These are phyloP conservation scores for Calocera viscosa DNA, from an alignment of 768 basidiomycete genomes.

Conservation along the genomic window DNA sequence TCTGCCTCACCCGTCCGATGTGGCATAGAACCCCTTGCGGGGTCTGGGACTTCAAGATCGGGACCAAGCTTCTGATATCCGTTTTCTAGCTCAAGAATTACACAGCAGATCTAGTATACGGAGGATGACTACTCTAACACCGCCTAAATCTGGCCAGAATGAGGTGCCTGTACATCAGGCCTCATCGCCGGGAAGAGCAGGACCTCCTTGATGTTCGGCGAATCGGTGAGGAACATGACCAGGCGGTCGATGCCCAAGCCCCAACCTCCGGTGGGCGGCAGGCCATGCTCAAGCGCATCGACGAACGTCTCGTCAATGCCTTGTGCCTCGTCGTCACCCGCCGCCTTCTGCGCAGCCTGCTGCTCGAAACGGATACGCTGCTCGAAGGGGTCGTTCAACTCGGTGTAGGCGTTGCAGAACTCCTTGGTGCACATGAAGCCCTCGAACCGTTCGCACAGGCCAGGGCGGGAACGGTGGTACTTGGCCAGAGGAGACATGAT, in stretches of 20 bases:
- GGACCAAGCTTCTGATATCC: neutral
- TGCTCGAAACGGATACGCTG: slow-evolving; percentile 94
- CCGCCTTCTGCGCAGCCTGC: slow-evolving; percentile 85
- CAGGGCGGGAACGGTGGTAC: slow-evolving; percentile 92
- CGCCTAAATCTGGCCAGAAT: slow-evolving; percentile 4
- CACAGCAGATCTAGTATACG: neutral
- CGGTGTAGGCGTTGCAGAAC: slow-evolving; percentile 97
- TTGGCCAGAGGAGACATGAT: slow-evolving; percentile 99
- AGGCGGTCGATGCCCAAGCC: slow-evolving; percentile 90
- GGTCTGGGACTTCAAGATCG: no score
- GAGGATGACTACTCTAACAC: no score
- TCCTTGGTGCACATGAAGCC: slow-evolving; percentile 97
- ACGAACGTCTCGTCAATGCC: slow-evolving; percentile 93
- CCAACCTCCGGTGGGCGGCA: slow-evolving; percentile 97
- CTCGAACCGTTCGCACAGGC: slow-evolving; percentile 97
- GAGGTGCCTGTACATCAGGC: slow-evolving; percentile 34
- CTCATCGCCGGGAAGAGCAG: slow-evolving; percentile 96
- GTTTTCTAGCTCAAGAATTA: neutral
- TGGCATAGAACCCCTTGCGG: no score
- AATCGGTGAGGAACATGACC: slow-evolving; percentile 98
- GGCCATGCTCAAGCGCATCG: slow-evolving; percentile 93
- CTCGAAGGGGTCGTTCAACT: slow-evolving; percentile 97
- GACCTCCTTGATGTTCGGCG: slow-evolving; percentile 96
- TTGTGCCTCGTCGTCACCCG: slow-evolving; percentile 96
- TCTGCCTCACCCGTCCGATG: no score